Conservation (phyloP, 2,329 filamentous ascomycete genomes). For the Botrytis tulipae region DNA sequence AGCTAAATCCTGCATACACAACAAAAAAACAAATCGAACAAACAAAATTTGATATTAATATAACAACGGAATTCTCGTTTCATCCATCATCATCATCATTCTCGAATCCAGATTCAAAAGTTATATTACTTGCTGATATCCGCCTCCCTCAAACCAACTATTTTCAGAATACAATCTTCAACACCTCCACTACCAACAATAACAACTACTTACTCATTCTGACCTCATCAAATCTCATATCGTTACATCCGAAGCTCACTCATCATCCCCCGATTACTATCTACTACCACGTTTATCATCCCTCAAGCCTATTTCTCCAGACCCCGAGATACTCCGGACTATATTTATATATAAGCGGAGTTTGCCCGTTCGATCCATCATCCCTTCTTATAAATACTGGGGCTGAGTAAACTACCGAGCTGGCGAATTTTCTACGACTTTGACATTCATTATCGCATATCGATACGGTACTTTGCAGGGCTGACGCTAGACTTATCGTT, state of each 20-base stretch:
- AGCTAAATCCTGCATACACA: background rate
- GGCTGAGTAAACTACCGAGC: slow-evolving; percentile 15
- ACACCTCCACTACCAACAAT: background rate
- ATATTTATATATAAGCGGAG: slow-evolving; percentile 18
- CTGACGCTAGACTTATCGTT: slow-evolving; percentile 22
- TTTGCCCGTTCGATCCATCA: background rate
- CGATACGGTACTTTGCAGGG: slow-evolving; percentile 16
- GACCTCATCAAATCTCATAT: slow-evolving; percentile 14
- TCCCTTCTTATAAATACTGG: background rate
- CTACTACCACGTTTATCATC: background rate
- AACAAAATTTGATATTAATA: slow-evolving; percentile 9
- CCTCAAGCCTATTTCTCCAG: slow-evolving; percentile 10
- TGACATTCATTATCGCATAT: slow-evolving; percentile 8
- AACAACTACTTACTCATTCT: background rate
- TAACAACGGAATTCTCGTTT: slow-evolving; percentile 8
- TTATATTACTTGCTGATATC: slow-evolving; percentile 11
- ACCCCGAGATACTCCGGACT: slow-evolving; percentile 13
- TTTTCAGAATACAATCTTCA: background rate
- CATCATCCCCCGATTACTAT: slow-evolving; percentile 6
- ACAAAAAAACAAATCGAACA: background rate
- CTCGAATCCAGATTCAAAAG: background rate
- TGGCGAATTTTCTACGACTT: background rate
- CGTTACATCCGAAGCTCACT: slow-evolving; percentile 10
- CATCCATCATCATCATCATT: slow-evolving; percentile 7
- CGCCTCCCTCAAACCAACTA: slow-evolving; percentile 5